Percentiles rank a stretch among this genome's conserved stretches.
phyloP scores from a whole-genome alignment of 2,329 filamentous ascomycete genomes.

The Trichophaea hybrida region DNA sequence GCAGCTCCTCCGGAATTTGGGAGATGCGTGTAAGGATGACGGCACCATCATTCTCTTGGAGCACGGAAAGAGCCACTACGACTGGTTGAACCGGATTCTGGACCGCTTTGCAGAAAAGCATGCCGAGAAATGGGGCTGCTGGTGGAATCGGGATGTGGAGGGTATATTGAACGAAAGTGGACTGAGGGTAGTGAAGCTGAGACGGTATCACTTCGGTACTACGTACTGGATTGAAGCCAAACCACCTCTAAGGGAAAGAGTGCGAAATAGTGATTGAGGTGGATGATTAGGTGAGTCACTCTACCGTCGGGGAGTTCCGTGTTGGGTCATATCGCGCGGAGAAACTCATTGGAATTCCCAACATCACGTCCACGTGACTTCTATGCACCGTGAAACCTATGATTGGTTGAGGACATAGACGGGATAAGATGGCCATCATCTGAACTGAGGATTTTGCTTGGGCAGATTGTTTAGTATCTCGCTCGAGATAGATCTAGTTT shows the following conservation, averaged over 20 bases:
- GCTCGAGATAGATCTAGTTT: not conserved
- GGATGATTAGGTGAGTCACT: not conserved
- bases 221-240: constrained; percentile 28
- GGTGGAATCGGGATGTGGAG: constrained; percentile 28
- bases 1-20: constrained; percentile 24
- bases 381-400: too few relatives aligned
- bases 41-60: constrained; percentile 27
- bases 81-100: constrained; percentile 24
- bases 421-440: too few relatives aligned
- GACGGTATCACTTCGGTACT: constrained; percentile 27
- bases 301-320: not conserved
- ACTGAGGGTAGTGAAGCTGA: constrained; percentile 25
- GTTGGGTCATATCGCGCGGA: too few relatives aligned
- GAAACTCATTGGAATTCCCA: too few relatives aligned
- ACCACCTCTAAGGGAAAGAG: constrained; percentile 11
- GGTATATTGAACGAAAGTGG: constrained; percentile 25
- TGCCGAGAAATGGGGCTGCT: constrained; percentile 28
- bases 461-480: too few relatives aligned
- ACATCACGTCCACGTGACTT: too few relatives aligned
- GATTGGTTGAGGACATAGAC: too few relatives aligned
- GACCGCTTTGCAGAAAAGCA: constrained; percentile 25
- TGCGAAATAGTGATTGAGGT: not conserved
- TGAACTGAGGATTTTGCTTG: too few relatives aligned
- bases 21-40: constrained; percentile 21
- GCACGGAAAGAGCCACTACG: constrained; percentile 26